phyloP scores from a whole-genome alignment of 139 green algal genomes.

The Chlamydomonas sp. region DNA sequence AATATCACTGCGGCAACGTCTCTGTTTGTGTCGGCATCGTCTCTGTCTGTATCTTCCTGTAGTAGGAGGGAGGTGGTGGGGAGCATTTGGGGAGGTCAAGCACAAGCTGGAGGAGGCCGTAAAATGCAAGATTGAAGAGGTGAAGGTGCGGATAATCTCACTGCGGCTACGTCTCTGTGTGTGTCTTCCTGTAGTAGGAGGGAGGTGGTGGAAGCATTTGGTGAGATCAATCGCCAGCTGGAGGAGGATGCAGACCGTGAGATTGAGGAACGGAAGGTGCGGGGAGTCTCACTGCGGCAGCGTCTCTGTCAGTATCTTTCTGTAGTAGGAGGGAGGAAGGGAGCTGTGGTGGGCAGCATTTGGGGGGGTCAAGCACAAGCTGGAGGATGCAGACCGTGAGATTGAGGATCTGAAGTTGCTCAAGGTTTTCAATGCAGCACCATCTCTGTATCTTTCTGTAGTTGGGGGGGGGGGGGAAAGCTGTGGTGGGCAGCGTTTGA shows the following conservation, averaged over 20 bases:
- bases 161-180: too few relatives aligned
- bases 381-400: conserved; percentile 73
- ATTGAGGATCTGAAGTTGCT: conserved; percentile 18
- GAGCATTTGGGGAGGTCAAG: conserved; percentile 73
- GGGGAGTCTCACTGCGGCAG: too few relatives aligned
- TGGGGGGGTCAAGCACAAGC: conserved; percentile 74
- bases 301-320: not conserved
- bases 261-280: conserved; percentile 15
- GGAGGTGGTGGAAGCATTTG: conserved; percentile 54
- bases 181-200: too few relatives aligned
- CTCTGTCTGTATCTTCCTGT: not conserved
- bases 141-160: too few relatives aligned
- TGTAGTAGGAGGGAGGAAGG: conserved; percentile 11
- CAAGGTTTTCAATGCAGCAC: too few relatives aligned
- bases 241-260: conserved; percentile 77
- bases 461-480: too few relatives aligned
- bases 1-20: too few relatives aligned
- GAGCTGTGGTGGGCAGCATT: too few relatives aligned
- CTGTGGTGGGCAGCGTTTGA: too few relatives aligned
- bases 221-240: conserved; percentile 79
- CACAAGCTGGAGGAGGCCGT: conserved; percentile 83
- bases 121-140: conserved; percentile 37
- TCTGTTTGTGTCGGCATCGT: too few relatives aligned
- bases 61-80: too few relatives aligned
- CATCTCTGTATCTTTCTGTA: not conserved